Conservation (phyloP, 139 green algal genomes). For the Penium margaritaceum region DNA sequence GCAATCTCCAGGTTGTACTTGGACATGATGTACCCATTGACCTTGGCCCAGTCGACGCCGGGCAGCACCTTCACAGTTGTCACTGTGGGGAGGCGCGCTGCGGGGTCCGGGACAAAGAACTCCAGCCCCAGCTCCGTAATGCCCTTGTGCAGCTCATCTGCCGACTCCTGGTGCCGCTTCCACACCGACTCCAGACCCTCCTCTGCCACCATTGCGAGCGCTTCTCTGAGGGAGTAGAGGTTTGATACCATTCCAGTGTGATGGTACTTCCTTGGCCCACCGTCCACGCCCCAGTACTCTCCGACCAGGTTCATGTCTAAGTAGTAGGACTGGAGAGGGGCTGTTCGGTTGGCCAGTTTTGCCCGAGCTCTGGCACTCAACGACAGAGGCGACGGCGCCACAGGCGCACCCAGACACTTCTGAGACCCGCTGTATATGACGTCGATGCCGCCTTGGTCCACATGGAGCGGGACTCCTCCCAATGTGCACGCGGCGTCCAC, state of each 20-base stretch:
- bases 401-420: constrained; percentile 73
- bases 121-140: constrained; percentile 48
- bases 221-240: constrained; percentile 42
- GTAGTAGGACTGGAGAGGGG: constrained; percentile 37
- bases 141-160: constrained; percentile 35
- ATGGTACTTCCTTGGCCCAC: constrained; percentile 40
- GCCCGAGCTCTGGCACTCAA: constrained; percentile 26
- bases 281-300: constrained; percentile 45
- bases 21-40: constrained; percentile 28
- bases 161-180: constrained; percentile 11
- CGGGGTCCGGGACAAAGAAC: constrained; percentile 42
- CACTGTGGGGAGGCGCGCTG: constrained; percentile 42
- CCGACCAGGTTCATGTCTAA: constrained; percentile 42
- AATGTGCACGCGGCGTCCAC: constrained; percentile 86
- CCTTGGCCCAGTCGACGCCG: constrained; percentile 46
- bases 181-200: constrained; percentile 39
- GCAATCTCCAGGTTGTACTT: constrained; percentile 46
- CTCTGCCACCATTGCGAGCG: constrained; percentile 43
- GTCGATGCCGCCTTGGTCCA: constrained; percentile 29
- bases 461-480: constrained; percentile 68
- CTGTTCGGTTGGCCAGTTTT: constrained; percentile 27
- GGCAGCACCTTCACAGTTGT: constrained; percentile 46
- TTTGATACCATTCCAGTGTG: constrained; percentile 49
- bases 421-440: constrained; percentile 53
- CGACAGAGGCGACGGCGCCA: constrained; percentile 34